Evolutionary conservation across 2,329 filamentous ascomycete species (phyloP), one percentile per base, ranked within the genome.

Genomic region (Venturia asperata): DNA sequence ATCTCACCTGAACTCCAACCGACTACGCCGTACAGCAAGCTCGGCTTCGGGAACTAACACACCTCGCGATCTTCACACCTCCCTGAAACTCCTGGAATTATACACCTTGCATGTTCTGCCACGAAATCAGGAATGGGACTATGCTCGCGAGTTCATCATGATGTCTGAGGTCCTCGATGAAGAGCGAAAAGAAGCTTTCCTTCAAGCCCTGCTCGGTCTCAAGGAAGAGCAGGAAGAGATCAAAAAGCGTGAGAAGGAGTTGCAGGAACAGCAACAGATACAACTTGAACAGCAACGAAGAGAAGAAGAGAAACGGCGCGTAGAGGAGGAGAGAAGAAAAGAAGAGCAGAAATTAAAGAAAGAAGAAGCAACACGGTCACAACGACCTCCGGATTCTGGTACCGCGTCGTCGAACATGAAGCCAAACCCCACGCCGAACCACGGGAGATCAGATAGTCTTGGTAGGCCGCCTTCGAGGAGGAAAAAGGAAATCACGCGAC

Each of bases 101-200:
- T 99, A 97, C 75, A 95, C 92, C 0, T 83, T 99, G 5, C 94
- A 99, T 73, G 91, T 97, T 9, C 85, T 99, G n/a, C 87, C 93
- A 5, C 85, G 91, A 64, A 97, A 97, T 70, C 87, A 91, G 65
- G 92, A 97, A 77, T 99, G 94, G 94, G 91, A 96, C 66, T 97
- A 97, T 71, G 91, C 94, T 4, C 85, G 86, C 67, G 90, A 96
- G 70, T 97, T 97, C 75, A 95, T 97, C 72, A 86, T 83, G 71
- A 85, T 91, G 72, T 94, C 87, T 74, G 87, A 93, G 60, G 86
- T 96, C 34, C 82, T 99, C 1, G 93, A 97, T 74, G 93, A 97
- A 63, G 94, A 97, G 78, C 85, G 91, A 56, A 87, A 91, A 68
- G 91, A 97, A 71, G 87, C 90, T 0, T 97, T 97, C 74, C 78